A percentile compares a stretch with the other conserved stretches of the same genome.
Evolutionary conservation across 768 basidiomycete species (phyloP).

Genomic region (Coprinopsis cinerea): DNA sequence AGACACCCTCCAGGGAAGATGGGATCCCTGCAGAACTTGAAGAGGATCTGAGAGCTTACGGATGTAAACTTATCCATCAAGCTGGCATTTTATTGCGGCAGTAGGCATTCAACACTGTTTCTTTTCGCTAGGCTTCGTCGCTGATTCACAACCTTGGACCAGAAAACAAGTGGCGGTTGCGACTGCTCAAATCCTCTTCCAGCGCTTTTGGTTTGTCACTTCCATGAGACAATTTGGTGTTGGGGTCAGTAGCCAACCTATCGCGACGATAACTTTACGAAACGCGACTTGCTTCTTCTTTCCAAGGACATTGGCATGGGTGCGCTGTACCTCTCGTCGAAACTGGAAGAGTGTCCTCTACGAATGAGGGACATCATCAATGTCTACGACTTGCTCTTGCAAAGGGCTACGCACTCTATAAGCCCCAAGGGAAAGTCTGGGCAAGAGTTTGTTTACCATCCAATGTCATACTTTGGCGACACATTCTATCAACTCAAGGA

Average conservation of each 20-base stretch:
- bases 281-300: slow-evolving; percentile 1
- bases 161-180: slow-evolving; percentile 97
- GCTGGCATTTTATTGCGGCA: slow-evolving; percentile 88
- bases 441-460: slow-evolving; percentile 57
- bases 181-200: slow-evolving; percentile 93
- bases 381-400: slow-evolving; percentile 84
- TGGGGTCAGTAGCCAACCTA: slow-evolving; percentile 51
- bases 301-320: slow-evolving; percentile 82
- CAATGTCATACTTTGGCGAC: slow-evolving; percentile 86
- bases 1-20: slow-evolving; percentile 77
- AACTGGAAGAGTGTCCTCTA: slow-evolving; percentile 87
- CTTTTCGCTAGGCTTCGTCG: not conserved
- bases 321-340: slow-evolving; percentile 82
- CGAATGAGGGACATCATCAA: slow-evolving; percentile 94
- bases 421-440: slow-evolving; percentile 25
- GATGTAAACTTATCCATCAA: slow-evolving; percentile 92
- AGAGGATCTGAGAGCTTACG: slow-evolving; percentile 83
- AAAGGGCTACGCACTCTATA: slow-evolving; percentile 56
- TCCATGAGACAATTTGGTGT: slow-evolving; percentile 95
- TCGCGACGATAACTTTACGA: slow-evolving; percentile 7
- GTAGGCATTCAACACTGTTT: slow-evolving; percentile 38
- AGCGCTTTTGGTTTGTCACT: slow-evolving; percentile 93
- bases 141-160: slow-evolving; percentile 8
- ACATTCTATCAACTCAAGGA: slow-evolving; percentile 95
- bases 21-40: slow-evolving; percentile 79